Base-by-base conservation (phyloP, 73 alveolate species). In the Urostyla sp. region DNA sequence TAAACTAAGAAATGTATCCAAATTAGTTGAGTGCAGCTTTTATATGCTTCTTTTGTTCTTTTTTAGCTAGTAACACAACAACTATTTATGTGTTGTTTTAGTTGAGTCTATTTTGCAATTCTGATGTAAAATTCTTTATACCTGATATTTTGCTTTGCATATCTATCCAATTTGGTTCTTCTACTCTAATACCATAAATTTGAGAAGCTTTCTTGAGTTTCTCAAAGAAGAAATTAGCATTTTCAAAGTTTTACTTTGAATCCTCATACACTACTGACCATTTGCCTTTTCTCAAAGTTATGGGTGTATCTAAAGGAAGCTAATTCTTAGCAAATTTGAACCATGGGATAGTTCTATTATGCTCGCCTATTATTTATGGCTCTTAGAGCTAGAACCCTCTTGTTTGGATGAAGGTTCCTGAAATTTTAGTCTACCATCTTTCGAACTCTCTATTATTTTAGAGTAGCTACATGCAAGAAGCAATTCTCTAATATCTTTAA, bases 1-100 rank as follows among this genome's bases (percentile, higher is more conserved):
- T 72, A 35, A 79, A 81, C 83, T 81, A 37, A 27, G 87, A 36
- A 21, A 63, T 54, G 40, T 63, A 8, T 11, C 82, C 81, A 44
- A 45, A 31, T 20, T 52, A 13, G 73, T 81, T 59, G 32, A 72
- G 44, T 7, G 8, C 0, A 7, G 49, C 32, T 49, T 69, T 81
- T 10, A 54, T 35, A 51, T 34, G 16, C 7, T 57, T 38, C 21
- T 52, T 73, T 1, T 24, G 31, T 28, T 26, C 73, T 23, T 30
- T 37, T 51, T 24, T 73, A 0, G 52, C 61, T 13, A 73, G 36
- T 1, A 73, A 7, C 16, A 73, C 85, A 4, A 73, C 74, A 4
- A 36, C 85, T 16, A 73, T 24, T 32, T 50, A 21, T 10, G 67
- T 73, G 26, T n/a, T 48, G 35, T 20, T 52, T 10, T 0, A 74